Evolutionary conservation across 2,329 filamentous ascomycete species (phyloP), one percentile per base, ranked within the genome.

Genomic region (Hypoxylon sp.): DNA sequence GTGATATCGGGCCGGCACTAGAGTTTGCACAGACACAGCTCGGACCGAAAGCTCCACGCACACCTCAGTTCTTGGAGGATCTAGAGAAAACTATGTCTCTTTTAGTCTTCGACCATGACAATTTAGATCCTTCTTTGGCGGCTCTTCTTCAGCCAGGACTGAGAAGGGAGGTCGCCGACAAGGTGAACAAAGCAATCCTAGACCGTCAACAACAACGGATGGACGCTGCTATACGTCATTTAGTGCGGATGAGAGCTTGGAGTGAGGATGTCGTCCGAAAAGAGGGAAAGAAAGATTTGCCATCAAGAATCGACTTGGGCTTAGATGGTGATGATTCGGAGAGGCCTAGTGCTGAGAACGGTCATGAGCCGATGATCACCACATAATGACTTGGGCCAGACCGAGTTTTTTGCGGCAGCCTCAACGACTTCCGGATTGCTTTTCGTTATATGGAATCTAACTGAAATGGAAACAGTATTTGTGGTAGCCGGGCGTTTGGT

Each of bases 61-160:
- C 94, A 72, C 87, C 88, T 3, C 89, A 91, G 48, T 98, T 97
- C 72, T 85, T 98, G 11, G 88, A 92, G 71, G 94, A 97, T 68
- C 85, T 99, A 10, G 96, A 99, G 80, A 89, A 91, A 77, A 98
- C 96, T 0, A 97, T 99, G 91, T 92, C 93, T 0, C 86, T 99
- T 44, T 85, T 99, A 42, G 91, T 99, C 47, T 97, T 98, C 74
- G 90, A 93, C 0, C 87, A 89, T n/a, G 92, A 96, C 58, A 91
- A 89, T 57, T 86, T 98, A 39, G 89, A 92, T 48, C 90, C 92
- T 2, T 89, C 92, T 53, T 84, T 98, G 32, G 89, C 91, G 39
- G 88, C 89, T 51, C 84, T 99, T 29, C 83, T 99, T 17, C 88
- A 97, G 72, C 92, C 94, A 2, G 87, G 89, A 52, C 85, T 98